A percentile compares a stretch with the other conserved stretches of the same genome.
Evolutionary conservation across 148 eudicot genomes (phyloP).

Genomic region (Chenopodium berlandieri): DNA sequence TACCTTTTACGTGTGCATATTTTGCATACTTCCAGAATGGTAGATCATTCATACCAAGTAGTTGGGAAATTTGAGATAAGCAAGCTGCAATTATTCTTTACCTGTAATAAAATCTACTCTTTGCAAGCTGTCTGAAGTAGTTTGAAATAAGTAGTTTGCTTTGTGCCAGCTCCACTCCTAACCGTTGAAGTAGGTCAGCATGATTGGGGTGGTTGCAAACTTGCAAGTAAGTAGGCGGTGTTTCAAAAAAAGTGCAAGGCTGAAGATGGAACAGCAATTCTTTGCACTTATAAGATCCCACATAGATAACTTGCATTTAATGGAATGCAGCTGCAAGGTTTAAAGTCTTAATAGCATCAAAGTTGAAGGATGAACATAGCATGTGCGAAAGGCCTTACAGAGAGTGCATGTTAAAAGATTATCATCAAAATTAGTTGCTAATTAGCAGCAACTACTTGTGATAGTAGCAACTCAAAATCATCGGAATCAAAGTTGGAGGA

Average conservation of each 20-base stretch:
- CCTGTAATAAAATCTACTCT: background rate
- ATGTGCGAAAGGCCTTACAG: too few relatives aligned
- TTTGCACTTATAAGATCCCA: background rate
- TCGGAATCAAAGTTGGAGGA: background rate
- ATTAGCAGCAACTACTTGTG: background rate
- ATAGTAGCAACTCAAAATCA: constrained; percentile 10
- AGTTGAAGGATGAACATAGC: background rate
- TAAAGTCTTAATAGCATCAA: background rate
- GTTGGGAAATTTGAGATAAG: background rate
- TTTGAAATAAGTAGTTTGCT: background rate
- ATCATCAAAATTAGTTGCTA: background rate
- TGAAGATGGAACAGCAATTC: background rate
- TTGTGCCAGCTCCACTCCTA: background rate
- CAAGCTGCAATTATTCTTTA: background rate
- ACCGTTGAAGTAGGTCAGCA: background rate
- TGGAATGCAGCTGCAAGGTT: too few relatives aligned
- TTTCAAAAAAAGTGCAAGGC: too few relatives aligned
- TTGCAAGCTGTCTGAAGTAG: background rate
- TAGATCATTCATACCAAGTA: background rate
- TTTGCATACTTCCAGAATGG: background rate
- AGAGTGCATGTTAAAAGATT: background rate
- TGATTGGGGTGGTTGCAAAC: too few relatives aligned
- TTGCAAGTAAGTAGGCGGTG: too few relatives aligned
- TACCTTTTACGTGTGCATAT: background rate
- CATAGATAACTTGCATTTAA: too few relatives aligned